Evolutionary conservation across 1,139 yeast species (phyloP).

Genomic region (Wickerhamomyces sp.): DNA sequence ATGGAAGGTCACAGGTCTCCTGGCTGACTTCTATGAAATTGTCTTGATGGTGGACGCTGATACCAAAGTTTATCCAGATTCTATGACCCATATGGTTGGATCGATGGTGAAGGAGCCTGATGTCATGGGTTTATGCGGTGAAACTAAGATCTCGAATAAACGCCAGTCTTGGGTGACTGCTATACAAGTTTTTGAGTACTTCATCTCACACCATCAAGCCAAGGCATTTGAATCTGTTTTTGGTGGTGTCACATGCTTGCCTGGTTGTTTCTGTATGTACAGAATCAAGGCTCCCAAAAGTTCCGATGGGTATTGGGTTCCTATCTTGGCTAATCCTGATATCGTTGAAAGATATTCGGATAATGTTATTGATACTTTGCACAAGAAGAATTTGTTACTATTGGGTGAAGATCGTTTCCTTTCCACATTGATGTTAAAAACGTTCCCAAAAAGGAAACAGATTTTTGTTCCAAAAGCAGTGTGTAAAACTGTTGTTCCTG

Average conservation of each 20-base stretch:
- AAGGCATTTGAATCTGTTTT: conserved; percentile 95
- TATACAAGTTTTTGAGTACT: conserved; percentile 94
- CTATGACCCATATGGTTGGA: conserved; percentile 87
- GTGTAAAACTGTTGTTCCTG: conserved; percentile 91
- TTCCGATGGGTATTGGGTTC: conserved; percentile 90
- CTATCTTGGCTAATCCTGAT: conserved; percentile 92
- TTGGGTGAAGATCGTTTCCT: conserved; percentile 93
- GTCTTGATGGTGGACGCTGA: conserved; percentile 97
- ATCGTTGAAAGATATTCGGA: conserved; percentile 93
- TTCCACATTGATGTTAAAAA: conserved; percentile 82
- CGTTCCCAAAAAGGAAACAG: conserved; percentile 91
- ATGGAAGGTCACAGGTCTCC: conserved; percentile 83
- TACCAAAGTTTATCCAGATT: conserved; percentile 86
- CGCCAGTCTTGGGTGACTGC: conserved; percentile 86
- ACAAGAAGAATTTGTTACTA: conserved; percentile 79
- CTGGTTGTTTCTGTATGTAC: conserved; percentile 97
- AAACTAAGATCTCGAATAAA: conserved; percentile 90
- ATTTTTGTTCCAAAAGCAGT: conserved; percentile 94
- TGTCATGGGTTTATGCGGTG: conserved; percentile 96
- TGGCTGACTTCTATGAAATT: conserved; percentile 82
- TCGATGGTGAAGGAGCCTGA: conserved; percentile 88
- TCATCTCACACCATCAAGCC: conserved; percentile 92
- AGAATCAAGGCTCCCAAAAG: conserved; percentile 94
- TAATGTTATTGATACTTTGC: conserved; percentile 81
- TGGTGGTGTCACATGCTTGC: conserved; percentile 96